Base-by-base conservation (phyloP, 2,329 filamentous ascomycete species). In the Venturia effusa region DNA sequence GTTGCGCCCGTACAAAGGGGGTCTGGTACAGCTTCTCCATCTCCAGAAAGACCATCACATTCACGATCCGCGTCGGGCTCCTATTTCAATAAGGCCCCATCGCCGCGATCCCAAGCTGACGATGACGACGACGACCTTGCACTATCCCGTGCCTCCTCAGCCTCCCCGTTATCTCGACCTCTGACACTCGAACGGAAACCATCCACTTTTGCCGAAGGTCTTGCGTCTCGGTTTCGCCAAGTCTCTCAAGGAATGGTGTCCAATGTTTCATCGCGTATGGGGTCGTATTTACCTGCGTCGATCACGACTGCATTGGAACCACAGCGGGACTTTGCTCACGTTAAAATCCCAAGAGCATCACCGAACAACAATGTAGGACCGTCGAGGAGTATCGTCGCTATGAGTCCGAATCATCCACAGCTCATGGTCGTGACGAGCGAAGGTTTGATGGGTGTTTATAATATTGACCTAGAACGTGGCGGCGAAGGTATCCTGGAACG, bases 251-350 rank as follows among this genome's bases (percentile, higher is more conserved):
- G 62, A 15, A 45, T 64, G 54, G 61, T 39, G 13, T 43, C 61
- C 11, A 63, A 51, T 19, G 88, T 99, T 65, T 93, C 90, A 22
- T 90, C 90, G 5, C 91, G 91, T 8, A 88, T 97, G 39, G 92
- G 92, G 4, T 92, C 90, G 0, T 99, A 99, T 73, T 80, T 99
- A 1, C 94, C 94, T 0, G 89, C 89, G 71, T 93, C 92, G 1
- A 92, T 99, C 4, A 93, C 93, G 1, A 93, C 97, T 76, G 97
- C 97, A 83, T 97, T 92, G 92, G 94, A 99, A 71, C 94, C 94
- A 0, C 80, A 88, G 66, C 85, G 94, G 63, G 94, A 99, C 75
- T 99, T 99, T 77, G 94, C 94, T 1, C 97, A 90, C 81, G 92
- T 97, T 71, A 96, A 94, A 74, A 84, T 99, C 59, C 93, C 93